Percentiles rank a stretch among this genome's conserved stretches.
Conservation (phyloP, 2,329 filamentous ascomycete genomes). For the Diplodia corticola region DNA sequence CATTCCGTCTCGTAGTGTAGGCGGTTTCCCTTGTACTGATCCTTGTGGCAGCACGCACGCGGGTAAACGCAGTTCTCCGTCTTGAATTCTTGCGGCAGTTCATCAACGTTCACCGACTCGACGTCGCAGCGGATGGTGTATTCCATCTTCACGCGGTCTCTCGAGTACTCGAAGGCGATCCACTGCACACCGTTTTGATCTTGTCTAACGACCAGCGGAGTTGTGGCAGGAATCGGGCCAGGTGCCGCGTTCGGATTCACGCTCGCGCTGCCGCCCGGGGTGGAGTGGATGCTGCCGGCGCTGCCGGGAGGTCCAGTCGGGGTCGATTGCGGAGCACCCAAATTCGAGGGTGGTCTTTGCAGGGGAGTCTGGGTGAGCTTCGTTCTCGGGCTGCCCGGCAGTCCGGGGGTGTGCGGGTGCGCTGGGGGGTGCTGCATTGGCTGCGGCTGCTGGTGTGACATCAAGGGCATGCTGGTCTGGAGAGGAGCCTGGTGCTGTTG, state of each 20-base stretch:
- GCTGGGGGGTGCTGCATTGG: constrained; percentile 43
- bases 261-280: constrained; percentile 46
- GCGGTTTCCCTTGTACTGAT: constrained; percentile 94
- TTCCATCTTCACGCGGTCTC: constrained; percentile 98
- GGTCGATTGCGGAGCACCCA: constrained; percentile 42
- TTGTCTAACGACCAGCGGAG: constrained; percentile 88
- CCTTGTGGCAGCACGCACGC: constrained; percentile 89
- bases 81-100: constrained; percentile 85
- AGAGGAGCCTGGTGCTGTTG: constrained; percentile 54
- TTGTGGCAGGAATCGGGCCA: constrained; percentile 94
- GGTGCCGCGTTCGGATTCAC: constrained; percentile 89
- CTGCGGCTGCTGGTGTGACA: constrained; percentile 54
- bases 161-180: constrained; percentile 98
- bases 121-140: constrained; percentile 98
- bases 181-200: constrained; percentile 97
- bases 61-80: constrained; percentile 98
- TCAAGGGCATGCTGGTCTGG: constrained; percentile 48
- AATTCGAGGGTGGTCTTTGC: constrained; percentile 57
- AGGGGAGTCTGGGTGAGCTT: constrained; percentile 53
- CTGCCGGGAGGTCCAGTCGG: constrained; percentile 44
- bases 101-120: constrained; percentile 90
- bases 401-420: constrained; percentile 55
- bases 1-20: constrained; percentile 97
- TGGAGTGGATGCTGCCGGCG: constrained; percentile 43
- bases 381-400: constrained; percentile 61